Evolutionary conservation across 2,329 filamentous ascomycete genomes (phyloP), one percentile per base, ranked within the genome.

Genomic region (Chrysoporthe cubensis): DNA sequence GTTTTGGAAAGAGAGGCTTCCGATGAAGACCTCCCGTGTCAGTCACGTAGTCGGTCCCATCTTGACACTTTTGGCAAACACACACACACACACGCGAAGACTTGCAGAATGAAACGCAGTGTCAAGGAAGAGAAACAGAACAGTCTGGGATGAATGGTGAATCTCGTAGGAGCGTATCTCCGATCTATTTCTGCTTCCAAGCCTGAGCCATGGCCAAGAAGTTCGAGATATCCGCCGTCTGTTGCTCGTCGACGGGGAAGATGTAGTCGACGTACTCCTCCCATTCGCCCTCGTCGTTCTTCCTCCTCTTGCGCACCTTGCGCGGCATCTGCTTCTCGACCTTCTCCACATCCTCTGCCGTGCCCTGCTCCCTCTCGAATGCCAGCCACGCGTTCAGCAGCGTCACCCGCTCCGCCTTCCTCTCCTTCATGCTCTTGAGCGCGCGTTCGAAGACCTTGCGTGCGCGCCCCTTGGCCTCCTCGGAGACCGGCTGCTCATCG

Each of bases 201-300:
- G 89, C 88, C 78, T 94, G 90, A 67, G 95, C 94, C 87, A 91
- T 91, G 70, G 92, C 90, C 81, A 97, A 82, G 78, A 98, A 84
- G 77, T 91, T 93, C 63, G 92, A 92, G 78, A 97, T 82, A 74
- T 92, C 94, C 72, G 91, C 91, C 66, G 91, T 91, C 76, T 93
- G 91, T 81, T 93, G 88, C 78, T 97, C 94, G 81, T 98, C 96
- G 4, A 93, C 94, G 0, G 96, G 96, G 88, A 99, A 99, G 44
- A 99, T 88, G 75, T 97, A 98, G 78, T 98, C 96, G 81, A 96
- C 88, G 79, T 97, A 98, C 82, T 99, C 96, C 84, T 99, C 94
- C 82, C 93, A 97, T 48, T 88, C 90, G 78, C 96, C 94, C 80
- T 97, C 95, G 77, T 97, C 94, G 78, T 97, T 80, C 86, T 90